Base-by-base conservation (phyloP, 352 stramenopile species). In the Globisporangium nodosum region DNA sequence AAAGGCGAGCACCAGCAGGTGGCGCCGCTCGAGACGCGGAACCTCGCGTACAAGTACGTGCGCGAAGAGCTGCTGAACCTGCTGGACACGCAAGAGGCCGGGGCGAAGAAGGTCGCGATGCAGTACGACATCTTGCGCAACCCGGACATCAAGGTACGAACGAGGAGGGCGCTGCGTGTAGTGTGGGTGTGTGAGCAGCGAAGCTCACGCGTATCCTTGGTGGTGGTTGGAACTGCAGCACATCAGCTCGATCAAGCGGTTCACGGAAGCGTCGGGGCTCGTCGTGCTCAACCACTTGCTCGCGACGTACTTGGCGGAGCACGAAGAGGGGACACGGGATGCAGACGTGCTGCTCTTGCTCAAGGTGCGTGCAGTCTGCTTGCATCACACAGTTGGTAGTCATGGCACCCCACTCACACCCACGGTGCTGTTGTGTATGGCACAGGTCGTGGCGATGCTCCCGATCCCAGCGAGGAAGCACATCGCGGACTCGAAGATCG, bases 361-460 rank as follows among this genome's bases (percentile, higher is more conserved):
- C 30, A 49, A 59, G 27, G 42, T 54, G 24, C 37, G 52, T 62
- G 20, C 6, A 1, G 24, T 45, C 30, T 21, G n/a, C 9, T 42
- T 30, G 27, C 31, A 33, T 15, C 6, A 20, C 33, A 12, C 33
- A 9, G 33, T 37, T 37, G 5, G 33, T 37, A 27, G 24, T 37
- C 9, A 6, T 37, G 5, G 33, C 33, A 37, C 0, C 9, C 12
- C n/a, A 3, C 50, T 43, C 31, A 43, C 33, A 13, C 30, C 18
- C 3, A 18, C 33, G 24, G 3, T 64, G 8, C 3, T 4, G 46
- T n/a, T 57, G 9, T 21, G 12, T 5, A 27, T 73, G 12, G 8
- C 43, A 71, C 74, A 90, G 63, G 63, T 92, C 20, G 55, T 90
- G 11, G 80, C 80, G 11, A 90, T 92, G 80, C 57, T 92, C n/a